Evolutionary conservation across 371 early-diverging fungal genomes (phyloP).

Genomic region (Mucor piriformis): DNA sequence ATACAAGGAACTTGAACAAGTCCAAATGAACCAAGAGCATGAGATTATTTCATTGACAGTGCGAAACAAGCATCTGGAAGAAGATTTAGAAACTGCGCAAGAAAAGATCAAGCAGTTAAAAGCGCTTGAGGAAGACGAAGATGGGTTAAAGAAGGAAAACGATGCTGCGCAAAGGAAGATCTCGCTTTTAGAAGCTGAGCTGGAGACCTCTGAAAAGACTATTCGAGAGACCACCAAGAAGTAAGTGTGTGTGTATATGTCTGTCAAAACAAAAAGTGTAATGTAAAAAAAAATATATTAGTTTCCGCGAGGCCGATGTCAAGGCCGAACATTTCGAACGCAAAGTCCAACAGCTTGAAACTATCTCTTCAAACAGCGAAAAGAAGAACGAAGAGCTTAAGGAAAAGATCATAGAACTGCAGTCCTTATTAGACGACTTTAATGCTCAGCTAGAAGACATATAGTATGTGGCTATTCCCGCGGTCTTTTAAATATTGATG

Average conservation of each 20-base stretch:
- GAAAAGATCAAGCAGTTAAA: constrained; percentile 66
- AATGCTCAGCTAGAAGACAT: constrained; percentile 70
- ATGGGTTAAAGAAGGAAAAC: constrained; percentile 65
- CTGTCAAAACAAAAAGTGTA: constrained; percentile 46
- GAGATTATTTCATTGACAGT: constrained; percentile 71
- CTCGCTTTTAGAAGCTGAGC: constrained; percentile 65
- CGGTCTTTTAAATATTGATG: background rate
- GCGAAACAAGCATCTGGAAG: constrained; percentile 63
- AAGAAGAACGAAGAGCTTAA: constrained; percentile 64
- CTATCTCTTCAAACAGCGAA: constrained; percentile 59
- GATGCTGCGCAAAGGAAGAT: constrained; percentile 69
- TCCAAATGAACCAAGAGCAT: constrained; percentile 69
- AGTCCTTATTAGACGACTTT: constrained; percentile 73
- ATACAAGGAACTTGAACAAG: constrained; percentile 59
- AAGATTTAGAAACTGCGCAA: constrained; percentile 66
- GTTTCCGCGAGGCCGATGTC: constrained; percentile 78
- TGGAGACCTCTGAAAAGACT: constrained; percentile 67
- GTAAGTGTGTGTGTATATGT: too few species aligned
- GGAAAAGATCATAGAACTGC: constrained; percentile 59
- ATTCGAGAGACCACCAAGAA: constrained; percentile 71
- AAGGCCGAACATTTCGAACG: constrained; percentile 84
- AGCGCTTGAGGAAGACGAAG: constrained; percentile 61
- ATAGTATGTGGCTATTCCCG: constrained; percentile 33
- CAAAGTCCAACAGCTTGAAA: constrained; percentile 72
- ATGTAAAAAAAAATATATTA: constrained; percentile 33